Conservation (phyloP, 306 rosid species). For the Vachellia pachyceras region DNA sequence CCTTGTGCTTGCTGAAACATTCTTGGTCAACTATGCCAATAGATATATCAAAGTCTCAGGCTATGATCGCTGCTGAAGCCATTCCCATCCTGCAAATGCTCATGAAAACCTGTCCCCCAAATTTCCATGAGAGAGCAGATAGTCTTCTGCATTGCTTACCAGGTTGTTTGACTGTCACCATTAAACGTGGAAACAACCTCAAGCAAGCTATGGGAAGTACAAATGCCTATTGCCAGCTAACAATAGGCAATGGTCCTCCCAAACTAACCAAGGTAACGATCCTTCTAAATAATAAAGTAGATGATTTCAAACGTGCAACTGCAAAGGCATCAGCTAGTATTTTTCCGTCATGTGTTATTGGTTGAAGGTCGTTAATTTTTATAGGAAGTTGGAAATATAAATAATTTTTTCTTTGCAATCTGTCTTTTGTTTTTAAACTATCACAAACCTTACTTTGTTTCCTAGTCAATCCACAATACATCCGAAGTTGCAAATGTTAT, state of each 20-base stretch:
- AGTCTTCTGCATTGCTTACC: constrained; percentile 93
- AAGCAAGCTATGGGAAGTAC: constrained; percentile 97
- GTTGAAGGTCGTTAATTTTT: too few relatives aligned
- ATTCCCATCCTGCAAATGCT: constrained; percentile 97
- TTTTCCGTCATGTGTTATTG: too few relatives aligned
- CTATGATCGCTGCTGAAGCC: constrained; percentile 93
- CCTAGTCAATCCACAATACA: constrained; percentile 3
- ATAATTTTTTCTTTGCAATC: neutral
- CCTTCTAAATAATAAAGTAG: constrained; percentile 12
- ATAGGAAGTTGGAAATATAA: constrained; percentile 2
- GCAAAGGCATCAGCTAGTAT: too few relatives aligned
- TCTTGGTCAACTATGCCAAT: constrained; percentile 97
- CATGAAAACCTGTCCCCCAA: constrained; percentile 97
- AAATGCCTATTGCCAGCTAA: constrained; percentile 88
- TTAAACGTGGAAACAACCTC: constrained; percentile 91
- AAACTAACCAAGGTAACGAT: constrained; percentile 91
- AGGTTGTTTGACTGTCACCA: constrained; percentile 94
- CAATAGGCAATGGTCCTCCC: constrained; percentile 92
- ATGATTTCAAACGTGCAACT: too few relatives aligned
- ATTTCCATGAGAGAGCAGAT: constrained; percentile 98
- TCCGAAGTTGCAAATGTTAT: neutral
- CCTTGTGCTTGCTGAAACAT: constrained; percentile 78
- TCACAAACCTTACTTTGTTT: neutral
- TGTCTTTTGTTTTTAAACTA: neutral
- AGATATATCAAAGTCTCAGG: constrained; percentile 85